These are phyloP conservation scores for Pyrus betulifolia DNA, from an alignment of 306 rosid genomes.

Conservation along the genomic window DNA sequence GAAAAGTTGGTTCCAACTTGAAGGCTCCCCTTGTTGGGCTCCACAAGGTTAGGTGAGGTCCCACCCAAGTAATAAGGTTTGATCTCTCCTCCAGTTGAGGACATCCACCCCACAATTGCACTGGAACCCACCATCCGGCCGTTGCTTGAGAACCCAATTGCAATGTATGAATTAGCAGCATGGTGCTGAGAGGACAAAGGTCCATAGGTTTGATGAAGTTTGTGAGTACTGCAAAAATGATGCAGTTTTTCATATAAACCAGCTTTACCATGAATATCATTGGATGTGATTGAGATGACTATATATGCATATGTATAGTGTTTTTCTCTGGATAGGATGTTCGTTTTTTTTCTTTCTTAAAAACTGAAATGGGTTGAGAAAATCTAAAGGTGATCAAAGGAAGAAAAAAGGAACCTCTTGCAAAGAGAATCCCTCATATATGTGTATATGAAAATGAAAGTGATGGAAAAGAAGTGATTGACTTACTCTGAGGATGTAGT, in stretches of 20 bases:
- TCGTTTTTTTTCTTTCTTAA: too few species aligned
- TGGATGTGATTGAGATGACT: background rate
- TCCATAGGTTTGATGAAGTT: constrained; percentile 43
- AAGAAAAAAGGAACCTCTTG: background rate
- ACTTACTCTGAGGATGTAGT: constrained; percentile 66
- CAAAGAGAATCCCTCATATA: background rate
- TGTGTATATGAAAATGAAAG: background rate
- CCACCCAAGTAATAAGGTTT: constrained; percentile 55
- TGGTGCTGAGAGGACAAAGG: constrained; percentile 67
- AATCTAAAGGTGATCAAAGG: background rate
- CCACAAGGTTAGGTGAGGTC: constrained; percentile 34
- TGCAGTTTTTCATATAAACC: background rate
- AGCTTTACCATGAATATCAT: background rate
- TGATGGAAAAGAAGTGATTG: background rate
- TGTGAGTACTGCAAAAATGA: constrained; percentile 42
- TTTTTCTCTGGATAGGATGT: too few species aligned
- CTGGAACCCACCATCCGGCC: constrained; percentile 73
- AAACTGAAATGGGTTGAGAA: too few species aligned
- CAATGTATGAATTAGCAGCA: constrained; percentile 38
- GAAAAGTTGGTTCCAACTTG: constrained; percentile 34
- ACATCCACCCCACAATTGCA: constrained; percentile 74
- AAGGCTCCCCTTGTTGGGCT: constrained; percentile 45
- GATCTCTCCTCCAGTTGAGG: constrained; percentile 27
- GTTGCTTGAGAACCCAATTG: constrained; percentile 61
- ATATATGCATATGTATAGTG: background rate